Percentiles rank a stretch among this genome's conserved stretches.
Evolutionary conservation across 352 stramenopile species (phyloP).

Genomic region (Hyaloperonospora brassicae): DNA sequence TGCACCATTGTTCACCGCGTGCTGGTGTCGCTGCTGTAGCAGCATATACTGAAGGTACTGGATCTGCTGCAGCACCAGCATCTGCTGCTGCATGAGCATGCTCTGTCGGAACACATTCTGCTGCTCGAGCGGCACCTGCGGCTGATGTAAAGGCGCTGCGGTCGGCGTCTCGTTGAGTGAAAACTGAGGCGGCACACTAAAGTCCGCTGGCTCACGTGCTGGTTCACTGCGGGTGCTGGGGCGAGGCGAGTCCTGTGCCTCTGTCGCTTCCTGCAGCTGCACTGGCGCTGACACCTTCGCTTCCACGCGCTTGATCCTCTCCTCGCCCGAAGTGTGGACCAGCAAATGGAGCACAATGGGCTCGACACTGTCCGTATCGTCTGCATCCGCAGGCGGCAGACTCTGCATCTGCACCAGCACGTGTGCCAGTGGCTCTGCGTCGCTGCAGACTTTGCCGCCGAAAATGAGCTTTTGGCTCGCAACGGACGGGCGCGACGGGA

Average conservation of each 20-base stretch:
- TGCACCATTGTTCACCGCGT: background rate
- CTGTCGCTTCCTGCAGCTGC: slow-evolving; percentile 3
- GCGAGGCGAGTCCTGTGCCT: slow-evolving; percentile 25
- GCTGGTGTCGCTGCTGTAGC: slow-evolving; percentile 27
- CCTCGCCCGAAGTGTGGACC: slow-evolving; percentile 29
- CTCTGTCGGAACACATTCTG: slow-evolving; percentile 53
- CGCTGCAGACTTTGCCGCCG: slow-evolving; percentile 76
- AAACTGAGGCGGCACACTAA: slow-evolving; percentile 11
- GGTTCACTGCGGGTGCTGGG: slow-evolving; percentile 2
- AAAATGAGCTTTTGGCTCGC: slow-evolving; percentile 81
- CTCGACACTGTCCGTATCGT: slow-evolving; percentile 16
- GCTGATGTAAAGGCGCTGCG: slow-evolving; percentile 2
- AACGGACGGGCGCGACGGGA: slow-evolving; percentile 38
- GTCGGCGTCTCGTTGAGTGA: slow-evolving; percentile 13
- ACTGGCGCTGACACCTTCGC: slow-evolving; percentile 9
- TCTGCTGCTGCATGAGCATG: slow-evolving; percentile 73
- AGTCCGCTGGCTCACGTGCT: slow-evolving; percentile 4
- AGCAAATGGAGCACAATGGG: slow-evolving; percentile 73
- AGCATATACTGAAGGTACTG: slow-evolving; percentile 72
- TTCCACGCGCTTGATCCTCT: slow-evolving; percentile 11
- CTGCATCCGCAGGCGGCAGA: slow-evolving; percentile 18
- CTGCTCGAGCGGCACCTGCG: slow-evolving; percentile 21
- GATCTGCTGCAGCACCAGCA: slow-evolving; percentile 69
- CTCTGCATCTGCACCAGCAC: slow-evolving; percentile 41
- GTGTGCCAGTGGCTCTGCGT: slow-evolving; percentile 40